Evolutionary conservation across 2,329 filamentous ascomycete genomes (phyloP).

Genomic region (Aspergillus oerlinghausenensis): DNA sequence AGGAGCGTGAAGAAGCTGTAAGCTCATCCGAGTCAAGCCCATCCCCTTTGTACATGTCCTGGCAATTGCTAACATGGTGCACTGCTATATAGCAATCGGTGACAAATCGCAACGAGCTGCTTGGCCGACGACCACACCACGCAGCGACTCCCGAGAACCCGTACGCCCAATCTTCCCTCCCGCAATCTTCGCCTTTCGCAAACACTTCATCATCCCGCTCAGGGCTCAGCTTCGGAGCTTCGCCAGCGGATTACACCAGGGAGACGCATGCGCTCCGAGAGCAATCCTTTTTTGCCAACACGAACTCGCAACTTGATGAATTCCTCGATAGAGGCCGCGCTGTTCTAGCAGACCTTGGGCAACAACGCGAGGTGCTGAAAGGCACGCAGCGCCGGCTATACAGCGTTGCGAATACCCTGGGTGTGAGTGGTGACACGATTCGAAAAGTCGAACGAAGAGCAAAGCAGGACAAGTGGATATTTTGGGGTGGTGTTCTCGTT

Average conservation of each 20-base stretch:
- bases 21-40: slow-evolving; percentile 11
- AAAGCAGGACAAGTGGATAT: slow-evolving; percentile 97
- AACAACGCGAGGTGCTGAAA: slow-evolving; percentile 93
- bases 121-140: slow-evolving; percentile 77
- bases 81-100: slow-evolving; percentile 46
- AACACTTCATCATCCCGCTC: slow-evolving; percentile 28
- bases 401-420: slow-evolving; percentile 87
- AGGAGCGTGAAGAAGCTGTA: slow-evolving; percentile 69
- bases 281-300: slow-evolving; percentile 78
- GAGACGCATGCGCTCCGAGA: slow-evolving; percentile 84
- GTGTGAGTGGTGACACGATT: slow-evolving; percentile 92
- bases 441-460: slow-evolving; percentile 91
- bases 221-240: slow-evolving; percentile 43
- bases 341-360: slow-evolving; percentile 79
- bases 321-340: slow-evolving; percentile 88
- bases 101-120: slow-evolving; percentile 72
- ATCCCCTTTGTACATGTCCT: not conserved
- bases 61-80: not conserved
- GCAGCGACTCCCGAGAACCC: slow-evolving; percentile 87
- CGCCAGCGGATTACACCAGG: slow-evolving; percentile 56
- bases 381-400: slow-evolving; percentile 88
- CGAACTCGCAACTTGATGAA: slow-evolving; percentile 83
- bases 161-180: slow-evolving; percentile 62
- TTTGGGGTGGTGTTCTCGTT: slow-evolving; percentile 76
- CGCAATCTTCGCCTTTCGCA: slow-evolving; percentile 41